Conservation (phyloP, 1,284 basidiomycete genomes). For the Omphalotus olearius region DNA sequence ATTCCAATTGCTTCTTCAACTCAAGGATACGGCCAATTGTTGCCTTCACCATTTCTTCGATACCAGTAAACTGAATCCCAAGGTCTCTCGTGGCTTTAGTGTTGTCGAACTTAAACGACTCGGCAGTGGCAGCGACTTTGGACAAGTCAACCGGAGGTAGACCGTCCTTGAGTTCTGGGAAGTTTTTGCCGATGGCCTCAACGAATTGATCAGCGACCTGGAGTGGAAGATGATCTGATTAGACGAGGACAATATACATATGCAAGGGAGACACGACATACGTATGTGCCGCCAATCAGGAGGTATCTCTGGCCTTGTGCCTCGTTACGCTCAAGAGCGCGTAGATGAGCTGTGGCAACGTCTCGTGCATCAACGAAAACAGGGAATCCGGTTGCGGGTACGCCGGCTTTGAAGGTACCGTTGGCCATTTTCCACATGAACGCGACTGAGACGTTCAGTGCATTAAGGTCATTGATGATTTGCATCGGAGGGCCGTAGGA, state of each 20-base stretch:
- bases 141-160: neutral
- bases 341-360: slow-evolving; percentile 15
- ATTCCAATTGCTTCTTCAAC: slow-evolving; percentile 1
- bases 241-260: neutral
- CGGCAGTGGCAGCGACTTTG: neutral
- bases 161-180: slow-evolving; percentile 4
- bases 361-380: slow-evolving; percentile 14
- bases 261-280: neutral
- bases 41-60: slow-evolving; percentile 3
- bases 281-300: slow-evolving; percentile 13
- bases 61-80: slow-evolving; percentile 7
- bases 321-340: slow-evolving; percentile 11
- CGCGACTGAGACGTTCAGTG: slow-evolving; percentile 11
- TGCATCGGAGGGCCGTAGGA: slow-evolving; percentile 13
- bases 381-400: slow-evolving; percentile 10
- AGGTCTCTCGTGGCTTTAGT: slow-evolving; percentile 10
- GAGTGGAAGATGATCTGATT: neutral
- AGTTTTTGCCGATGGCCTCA: slow-evolving; percentile 10
- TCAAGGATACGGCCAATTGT: neutral
- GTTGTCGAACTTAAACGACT: slow-evolving; percentile 8
- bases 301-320: slow-evolving; percentile 15
- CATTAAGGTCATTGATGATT: slow-evolving; percentile 6
- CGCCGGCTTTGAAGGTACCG: slow-evolving; percentile 10
- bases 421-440: slow-evolving; percentile 14
- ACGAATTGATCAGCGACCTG: slow-evolving; percentile 12